A percentile compares a stretch with the other conserved stretches of the same genome.
Evolutionary conservation across 345 rosid species (phyloP).

Genomic region (Psidium friedrichsthalianum): DNA sequence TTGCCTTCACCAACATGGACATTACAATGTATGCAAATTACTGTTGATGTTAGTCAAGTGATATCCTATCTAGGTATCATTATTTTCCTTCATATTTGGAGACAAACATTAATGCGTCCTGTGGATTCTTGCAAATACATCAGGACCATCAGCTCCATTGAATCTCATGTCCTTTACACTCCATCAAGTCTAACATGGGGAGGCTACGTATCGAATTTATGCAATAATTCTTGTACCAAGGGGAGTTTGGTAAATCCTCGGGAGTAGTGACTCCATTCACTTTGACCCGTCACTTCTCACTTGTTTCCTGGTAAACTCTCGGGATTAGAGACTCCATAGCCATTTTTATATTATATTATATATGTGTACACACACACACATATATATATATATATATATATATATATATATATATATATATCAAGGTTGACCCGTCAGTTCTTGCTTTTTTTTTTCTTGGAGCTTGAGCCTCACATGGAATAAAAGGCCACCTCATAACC

Average conservation of each 20-base stretch:
- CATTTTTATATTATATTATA: too few species aligned
- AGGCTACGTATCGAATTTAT: background rate
- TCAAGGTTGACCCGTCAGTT: background rate
- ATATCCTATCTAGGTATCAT: background rate
- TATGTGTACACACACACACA: too few species aligned
- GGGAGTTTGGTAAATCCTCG: background rate
- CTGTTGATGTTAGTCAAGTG: background rate
- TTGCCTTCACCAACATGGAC: background rate
- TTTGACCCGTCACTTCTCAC: background rate
- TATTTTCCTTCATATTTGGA: background rate
- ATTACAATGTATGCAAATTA: background rate
- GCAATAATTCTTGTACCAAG: background rate
- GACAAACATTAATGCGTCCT: background rate
- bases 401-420: background rate
- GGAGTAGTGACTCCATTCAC: background rate
- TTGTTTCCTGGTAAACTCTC: background rate
- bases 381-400: background rate
- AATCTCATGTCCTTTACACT: background rate
- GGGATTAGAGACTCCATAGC: background rate
- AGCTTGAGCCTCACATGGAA: background rate
- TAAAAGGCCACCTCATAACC: background rate
- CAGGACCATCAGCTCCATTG: background rate
- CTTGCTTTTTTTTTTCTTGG: background rate
- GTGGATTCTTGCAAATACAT: background rate
- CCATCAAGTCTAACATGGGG: background rate